Base-by-base conservation (phyloP, 768 basidiomycete genomes). In the Mycena crocata region DNA sequence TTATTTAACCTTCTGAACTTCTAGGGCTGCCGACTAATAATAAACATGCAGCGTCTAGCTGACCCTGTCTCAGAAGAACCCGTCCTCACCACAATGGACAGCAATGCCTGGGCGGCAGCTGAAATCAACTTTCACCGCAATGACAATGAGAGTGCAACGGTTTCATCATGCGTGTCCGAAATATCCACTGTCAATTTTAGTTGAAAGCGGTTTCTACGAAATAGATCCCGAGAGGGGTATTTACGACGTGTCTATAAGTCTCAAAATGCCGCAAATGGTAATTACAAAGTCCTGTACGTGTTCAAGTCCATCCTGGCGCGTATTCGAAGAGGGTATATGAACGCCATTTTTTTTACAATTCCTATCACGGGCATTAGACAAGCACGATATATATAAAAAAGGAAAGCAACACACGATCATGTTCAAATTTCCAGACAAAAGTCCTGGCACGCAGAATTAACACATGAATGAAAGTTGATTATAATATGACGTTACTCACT, bases 361-460 rank as follows among this genome's bases (percentile, higher is more conserved):
- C n/a, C n/a, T n/a, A n/a, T n/a, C n/a, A n/a, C n/a, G n/a, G n/a
- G n/a, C n/a, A n/a, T n/a, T n/a, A n/a, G n/a, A n/a, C 23, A 34
- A 15, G 28, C 8, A 30, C 5, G 23, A 24, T 14, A 15, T 15
- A 28, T 28, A 35, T 12, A 24, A 49, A 32, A 49, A 10, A 3
- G 3, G 46, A 15, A 2, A 8, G 46, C 39, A 51, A 21, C 17
- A 42, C 59, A 86, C 90, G 75, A 90, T 94, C 89, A 94, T 92
- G 75, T 88, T 91, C 77, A 95, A 80, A 80, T 93, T 94, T 67
- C 94, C 93, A 46, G 93, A 93, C 51, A 96, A 84, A 68, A 95
- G 78, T 72, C 91, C 86, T 87, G 71, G n/a, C n/a, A n/a, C 39
- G 42, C 24, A 28, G 90, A 59, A 93, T 44, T 24, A 94, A 84